Evolutionary conservation across 768 basidiomycete species (phyloP).

Genomic region (Tylopilus rubrobrunneus): DNA sequence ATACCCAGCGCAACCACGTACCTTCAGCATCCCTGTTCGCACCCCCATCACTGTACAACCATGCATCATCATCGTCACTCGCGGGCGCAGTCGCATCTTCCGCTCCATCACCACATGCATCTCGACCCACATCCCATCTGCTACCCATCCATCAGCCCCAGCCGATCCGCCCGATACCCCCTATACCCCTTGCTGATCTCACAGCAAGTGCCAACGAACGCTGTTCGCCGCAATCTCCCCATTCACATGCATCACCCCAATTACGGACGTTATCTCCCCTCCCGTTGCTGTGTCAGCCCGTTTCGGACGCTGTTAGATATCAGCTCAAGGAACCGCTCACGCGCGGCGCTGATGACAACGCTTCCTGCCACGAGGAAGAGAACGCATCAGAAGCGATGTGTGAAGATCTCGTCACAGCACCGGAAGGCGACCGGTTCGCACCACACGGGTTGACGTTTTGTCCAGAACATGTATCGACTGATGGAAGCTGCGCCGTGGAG

Average conservation of each 20-base stretch:
- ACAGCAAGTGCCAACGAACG: slow-evolving; percentile 19
- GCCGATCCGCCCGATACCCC: slow-evolving; percentile 33
- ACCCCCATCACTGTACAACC: slow-evolving; percentile 21
- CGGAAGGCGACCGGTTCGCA: slow-evolving; percentile 16
- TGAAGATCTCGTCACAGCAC: slow-evolving; percentile 10
- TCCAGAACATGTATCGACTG: slow-evolving; percentile 9
- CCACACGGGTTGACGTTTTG: slow-evolving; percentile 13
- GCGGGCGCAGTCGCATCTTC: slow-evolving; percentile 25
- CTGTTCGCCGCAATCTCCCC: neutral
- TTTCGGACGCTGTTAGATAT: slow-evolving; percentile 31
- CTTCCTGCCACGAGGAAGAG: slow-evolving; percentile 10
- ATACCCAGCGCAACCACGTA: slow-evolving; percentile 23
- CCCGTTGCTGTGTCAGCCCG: slow-evolving; percentile 32
- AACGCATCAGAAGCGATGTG: slow-evolving; percentile 17
- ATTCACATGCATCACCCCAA: neutral
- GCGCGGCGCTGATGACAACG: neutral
- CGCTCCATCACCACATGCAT: slow-evolving; percentile 9
- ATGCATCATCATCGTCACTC: slow-evolving; percentile 22
- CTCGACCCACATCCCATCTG: slow-evolving; percentile 12
- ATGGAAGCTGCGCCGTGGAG: slow-evolving; percentile 16
- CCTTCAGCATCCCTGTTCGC: slow-evolving; percentile 19
- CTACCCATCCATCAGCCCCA: slow-evolving; percentile 32
- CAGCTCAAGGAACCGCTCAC: slow-evolving; percentile 20
- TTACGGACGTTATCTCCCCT: slow-evolving; percentile 24
- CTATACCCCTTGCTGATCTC: slow-evolving; percentile 30